These are phyloP conservation scores for Pisolithus marmoratus DNA, from an alignment of 768 basidiomycete genomes.

Conservation along the genomic window DNA sequence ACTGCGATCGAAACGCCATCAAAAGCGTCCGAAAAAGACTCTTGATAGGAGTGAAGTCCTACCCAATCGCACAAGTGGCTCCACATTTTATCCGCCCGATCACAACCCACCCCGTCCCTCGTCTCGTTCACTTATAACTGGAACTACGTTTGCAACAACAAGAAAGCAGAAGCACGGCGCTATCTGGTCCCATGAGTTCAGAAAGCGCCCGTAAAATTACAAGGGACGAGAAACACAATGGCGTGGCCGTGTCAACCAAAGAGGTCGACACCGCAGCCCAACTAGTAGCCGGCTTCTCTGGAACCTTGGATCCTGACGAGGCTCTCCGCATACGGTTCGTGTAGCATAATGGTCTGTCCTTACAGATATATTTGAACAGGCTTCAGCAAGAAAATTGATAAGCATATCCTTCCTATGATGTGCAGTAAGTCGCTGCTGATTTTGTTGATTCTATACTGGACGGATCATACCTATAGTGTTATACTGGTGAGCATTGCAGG, in stretches of 20 bases:
- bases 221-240: conserved; percentile 27
- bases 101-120: not conserved
- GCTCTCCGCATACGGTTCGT: conserved; percentile 45
- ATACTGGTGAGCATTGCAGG: conserved; percentile 39
- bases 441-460: not conserved
- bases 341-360: not conserved
- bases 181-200: conserved; percentile 2
- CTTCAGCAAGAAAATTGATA: conserved; percentile 55
- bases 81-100: not conserved
- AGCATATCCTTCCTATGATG: conserved; percentile 65
- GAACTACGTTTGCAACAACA: not conserved
- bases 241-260: conserved; percentile 35
- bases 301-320: conserved; percentile 47
- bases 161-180: not conserved
- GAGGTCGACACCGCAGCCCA: conserved; percentile 61
- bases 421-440: conserved; percentile 43
- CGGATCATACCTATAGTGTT: conserved; percentile 37
- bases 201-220: not conserved
- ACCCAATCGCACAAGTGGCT: too few relatives aligned
- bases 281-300: conserved; percentile 41
- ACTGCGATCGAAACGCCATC: too few relatives aligned
- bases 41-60: too few relatives aligned
- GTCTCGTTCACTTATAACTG: not conserved
- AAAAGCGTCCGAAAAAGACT: too few relatives aligned
- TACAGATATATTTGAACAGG: not conserved